Evolutionary conservation across 2,329 filamentous ascomycete species (phyloP).

Genomic region (Peltaster fructicola): DNA sequence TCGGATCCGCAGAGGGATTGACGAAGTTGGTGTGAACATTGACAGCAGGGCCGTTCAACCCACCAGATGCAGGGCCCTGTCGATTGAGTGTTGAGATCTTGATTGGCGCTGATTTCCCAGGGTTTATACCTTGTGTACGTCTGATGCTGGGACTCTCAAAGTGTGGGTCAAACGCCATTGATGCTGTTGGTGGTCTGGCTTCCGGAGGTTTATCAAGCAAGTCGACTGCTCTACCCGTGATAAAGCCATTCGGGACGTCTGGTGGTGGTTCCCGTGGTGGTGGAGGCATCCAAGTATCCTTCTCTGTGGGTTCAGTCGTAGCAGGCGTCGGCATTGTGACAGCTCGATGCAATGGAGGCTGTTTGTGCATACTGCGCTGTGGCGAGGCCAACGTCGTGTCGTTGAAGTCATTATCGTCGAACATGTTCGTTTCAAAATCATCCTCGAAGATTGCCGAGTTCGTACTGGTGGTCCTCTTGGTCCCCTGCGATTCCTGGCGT

Average conservation of each 20-base stretch:
- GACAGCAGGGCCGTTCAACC: slow-evolving; percentile 7
- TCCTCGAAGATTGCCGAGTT: slow-evolving; percentile 32
- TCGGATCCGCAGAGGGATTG: slow-evolving; percentile 30
- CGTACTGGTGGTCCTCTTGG: slow-evolving; percentile 9
- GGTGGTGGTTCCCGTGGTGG: slow-evolving; percentile 12
- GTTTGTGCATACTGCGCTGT: slow-evolving; percentile 1
- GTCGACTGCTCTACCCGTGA: slow-evolving; percentile 27
- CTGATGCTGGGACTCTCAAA: slow-evolving; percentile 55
- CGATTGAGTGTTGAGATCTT: slow-evolving; percentile 23
- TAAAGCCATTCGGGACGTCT: slow-evolving; percentile 25
- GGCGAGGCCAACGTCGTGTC: slow-evolving; percentile 59
- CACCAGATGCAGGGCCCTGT: slow-evolving; percentile 3
- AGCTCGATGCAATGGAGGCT: slow-evolving; percentile 1
- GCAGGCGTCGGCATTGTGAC: slow-evolving; percentile 3
- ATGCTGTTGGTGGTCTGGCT: slow-evolving; percentile 14
- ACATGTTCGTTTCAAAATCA: slow-evolving; percentile 36
- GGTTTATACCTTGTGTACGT: slow-evolving; percentile 76
- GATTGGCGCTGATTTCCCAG: slow-evolving; percentile 58
- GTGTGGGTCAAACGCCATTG: slow-evolving; percentile 29
- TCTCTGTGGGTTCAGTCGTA: slow-evolving; percentile 4
- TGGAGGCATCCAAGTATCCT: slow-evolving; percentile 4
- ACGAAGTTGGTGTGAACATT: slow-evolving; percentile 24
- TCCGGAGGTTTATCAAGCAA: slow-evolving; percentile 20
- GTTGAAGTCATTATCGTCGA: slow-evolving; percentile 38
- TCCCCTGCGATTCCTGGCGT: slow-evolving; percentile 9